These are phyloP conservation scores for Alternaria sp. DNA, from an alignment of 2,329 filamentous ascomycete genomes.

Conservation along the genomic window DNA sequence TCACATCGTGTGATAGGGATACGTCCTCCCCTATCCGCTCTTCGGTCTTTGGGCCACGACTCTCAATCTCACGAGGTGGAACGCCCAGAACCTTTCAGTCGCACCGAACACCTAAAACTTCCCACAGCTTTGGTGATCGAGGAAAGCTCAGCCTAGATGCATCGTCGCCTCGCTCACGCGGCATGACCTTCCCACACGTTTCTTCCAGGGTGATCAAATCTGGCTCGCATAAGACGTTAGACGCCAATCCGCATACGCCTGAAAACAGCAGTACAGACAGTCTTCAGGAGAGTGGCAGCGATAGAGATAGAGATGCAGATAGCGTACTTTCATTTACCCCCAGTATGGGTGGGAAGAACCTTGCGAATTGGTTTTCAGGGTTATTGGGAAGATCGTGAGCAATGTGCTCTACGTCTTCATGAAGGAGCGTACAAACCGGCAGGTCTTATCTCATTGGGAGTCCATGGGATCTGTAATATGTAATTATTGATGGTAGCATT, in stretches of 20 bases:
- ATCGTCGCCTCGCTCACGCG: constrained; percentile 28
- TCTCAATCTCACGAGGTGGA: constrained; percentile 1
- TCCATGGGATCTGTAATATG: constrained; percentile 1
- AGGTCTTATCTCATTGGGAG: background rate
- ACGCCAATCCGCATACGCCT: background rate
- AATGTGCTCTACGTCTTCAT: background rate
- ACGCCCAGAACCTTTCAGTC: background rate
- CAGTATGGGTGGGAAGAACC: constrained; percentile 37
- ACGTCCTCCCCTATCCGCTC: background rate
- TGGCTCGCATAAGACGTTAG: background rate
- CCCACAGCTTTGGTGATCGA: constrained; percentile 16
- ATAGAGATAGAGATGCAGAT: constrained; percentile 24
- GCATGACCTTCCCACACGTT: constrained; percentile 25
- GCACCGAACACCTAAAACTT: background rate
- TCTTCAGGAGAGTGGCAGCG: background rate
- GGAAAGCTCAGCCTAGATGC: constrained; percentile 22
- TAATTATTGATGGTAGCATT: constrained; percentile 2
- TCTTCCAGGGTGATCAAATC: background rate
- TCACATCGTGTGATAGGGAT: background rate
- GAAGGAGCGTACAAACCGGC: background rate
- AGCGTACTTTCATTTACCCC: constrained; percentile 37
- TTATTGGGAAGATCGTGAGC: constrained; percentile 31
- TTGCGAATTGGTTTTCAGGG: constrained; percentile 46
- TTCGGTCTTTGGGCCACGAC: background rate
- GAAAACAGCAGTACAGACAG: background rate